Conservation (phyloP, 1,284 basidiomycete genomes). For the Wolfiporia cocos region DNA sequence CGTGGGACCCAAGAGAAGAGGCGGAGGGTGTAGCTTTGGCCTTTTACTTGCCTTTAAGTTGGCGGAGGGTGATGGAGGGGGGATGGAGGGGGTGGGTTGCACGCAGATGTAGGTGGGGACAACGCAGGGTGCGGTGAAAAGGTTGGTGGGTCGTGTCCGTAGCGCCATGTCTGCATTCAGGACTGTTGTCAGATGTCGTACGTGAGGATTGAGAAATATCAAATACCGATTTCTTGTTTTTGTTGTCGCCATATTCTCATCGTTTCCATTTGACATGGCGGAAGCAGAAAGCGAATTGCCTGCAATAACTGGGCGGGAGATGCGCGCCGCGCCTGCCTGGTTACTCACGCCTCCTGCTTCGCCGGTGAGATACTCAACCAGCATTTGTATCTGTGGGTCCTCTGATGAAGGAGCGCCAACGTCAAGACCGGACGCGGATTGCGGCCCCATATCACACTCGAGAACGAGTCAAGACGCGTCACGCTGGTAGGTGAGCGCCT, state of each 20-base stretch:
- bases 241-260: slow-evolving; percentile 31
- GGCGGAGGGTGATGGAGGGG: slow-evolving; percentile 16
- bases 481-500: no score
- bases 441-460: slow-evolving; percentile 78
- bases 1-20: slow-evolving; percentile 6
- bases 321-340: slow-evolving; percentile 56
- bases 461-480: slow-evolving; percentile 92
- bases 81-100: slow-evolving; percentile 16
- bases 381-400: slow-evolving; percentile 74
- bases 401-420: slow-evolving; percentile 54
- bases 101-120: slow-evolving; percentile 78
- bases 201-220: neutral
- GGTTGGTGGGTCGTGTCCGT: slow-evolving; percentile 52
- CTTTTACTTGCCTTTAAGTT: slow-evolving; percentile 9
- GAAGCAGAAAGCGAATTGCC: slow-evolving; percentile 77
- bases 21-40: slow-evolving; percentile 14
- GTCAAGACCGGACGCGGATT: slow-evolving; percentile 84
- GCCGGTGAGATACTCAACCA: slow-evolving; percentile 85
- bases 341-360: slow-evolving; percentile 73
- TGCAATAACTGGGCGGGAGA: slow-evolving; percentile 80
- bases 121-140: slow-evolving; percentile 74
- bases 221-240: slow-evolving; percentile 54
- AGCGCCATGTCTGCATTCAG: no score
- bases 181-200: no score
- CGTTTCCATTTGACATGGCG: slow-evolving; percentile 10